Percentiles rank a stretch among this genome's conserved stretches.
Conservation (phyloP, 306 rosid species). For the Citrullus colocynthis region DNA sequence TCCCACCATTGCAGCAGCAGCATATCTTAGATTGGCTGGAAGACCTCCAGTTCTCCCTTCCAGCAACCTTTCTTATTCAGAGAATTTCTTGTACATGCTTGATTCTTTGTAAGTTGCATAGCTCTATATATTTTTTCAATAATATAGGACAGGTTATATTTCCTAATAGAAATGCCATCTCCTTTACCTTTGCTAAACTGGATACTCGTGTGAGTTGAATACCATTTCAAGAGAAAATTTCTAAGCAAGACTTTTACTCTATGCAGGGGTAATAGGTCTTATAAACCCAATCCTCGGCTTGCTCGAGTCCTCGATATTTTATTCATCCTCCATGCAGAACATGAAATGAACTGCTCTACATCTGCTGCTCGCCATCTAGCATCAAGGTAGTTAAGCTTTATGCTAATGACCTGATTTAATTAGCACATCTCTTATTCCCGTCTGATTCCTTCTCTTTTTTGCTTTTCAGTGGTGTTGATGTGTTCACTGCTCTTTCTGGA, state of each 20-base stretch:
- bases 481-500: constrained; percentile 79
- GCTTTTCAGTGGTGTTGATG: constrained; percentile 70
- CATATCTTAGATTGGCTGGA: constrained; percentile 72
- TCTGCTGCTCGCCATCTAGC: constrained; percentile 84
- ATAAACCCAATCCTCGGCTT: constrained; percentile 71
- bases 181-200: neutral
- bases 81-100: constrained; percentile 86
- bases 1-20: constrained; percentile 81
- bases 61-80: constrained; percentile 60
- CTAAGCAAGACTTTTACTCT: neutral
- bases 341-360: constrained; percentile 94
- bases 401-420: constrained; percentile 3
- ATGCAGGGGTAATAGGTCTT: constrained; percentile 66
- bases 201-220: neutral
- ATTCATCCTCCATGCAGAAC: constrained; percentile 80
- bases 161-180: neutral
- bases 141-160: neutral
- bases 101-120: constrained; percentile 57
- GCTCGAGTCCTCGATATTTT: constrained; percentile 75
- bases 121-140: neutral
- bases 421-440: neutral
- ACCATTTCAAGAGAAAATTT: neutral
- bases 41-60: constrained; percentile 89
- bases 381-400: constrained; percentile 44
- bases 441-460: constrained; percentile 5